Evolutionary conservation across 768 basidiomycete species (phyloP), one percentile per base, ranked within the genome.

Genomic region (Mycena kentingensis): DNA sequence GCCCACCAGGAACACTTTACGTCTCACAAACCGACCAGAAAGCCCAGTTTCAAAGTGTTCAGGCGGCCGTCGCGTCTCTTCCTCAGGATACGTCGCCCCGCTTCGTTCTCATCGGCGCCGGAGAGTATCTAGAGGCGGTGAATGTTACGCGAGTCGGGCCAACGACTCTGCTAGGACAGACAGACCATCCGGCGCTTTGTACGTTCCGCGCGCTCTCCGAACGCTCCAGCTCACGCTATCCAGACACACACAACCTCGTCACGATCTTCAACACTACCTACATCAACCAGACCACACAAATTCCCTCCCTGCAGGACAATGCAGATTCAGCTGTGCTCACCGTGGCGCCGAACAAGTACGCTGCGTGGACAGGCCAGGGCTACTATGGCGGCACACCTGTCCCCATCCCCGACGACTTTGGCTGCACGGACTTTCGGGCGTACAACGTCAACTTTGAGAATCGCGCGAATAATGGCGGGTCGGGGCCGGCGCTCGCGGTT

Each of bases 361-460:
- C 73, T 2, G 71, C 73, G 16, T 60, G 75, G 49, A 74, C 75
- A 19, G 75, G 76, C 2, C 65, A 69, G 3, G 76, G 76, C 3
- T 71, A 74, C 3, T 71, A 69, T 10, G 76, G 76, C 0, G 57
- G 29, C 26, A 58, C 57, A 3, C 57, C 57, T 8, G 73, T 73
- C 2, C 74, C 67, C 18, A 59, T 58, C 3, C 64, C 73, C 46
- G 61, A 63, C 37, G 53, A 61, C 13, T 78, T 78, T 47, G 78
- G 78, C 6, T 74, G 64, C 48, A 50, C 56, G 21, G 68, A 80
- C 54, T 78, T 79, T 66, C 77, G 62, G 52, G 72, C 68, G 16
- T 78, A 79, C 58, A 78, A 80, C 60, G 72, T 80, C 51, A 68
- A 80, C 60, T 75, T 80, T 34, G 68, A 77, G 42, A 80, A 80